Evolutionary conservation across 129 eudicot species (phyloP).

Genomic region (Flaveria sonorensis): DNA sequence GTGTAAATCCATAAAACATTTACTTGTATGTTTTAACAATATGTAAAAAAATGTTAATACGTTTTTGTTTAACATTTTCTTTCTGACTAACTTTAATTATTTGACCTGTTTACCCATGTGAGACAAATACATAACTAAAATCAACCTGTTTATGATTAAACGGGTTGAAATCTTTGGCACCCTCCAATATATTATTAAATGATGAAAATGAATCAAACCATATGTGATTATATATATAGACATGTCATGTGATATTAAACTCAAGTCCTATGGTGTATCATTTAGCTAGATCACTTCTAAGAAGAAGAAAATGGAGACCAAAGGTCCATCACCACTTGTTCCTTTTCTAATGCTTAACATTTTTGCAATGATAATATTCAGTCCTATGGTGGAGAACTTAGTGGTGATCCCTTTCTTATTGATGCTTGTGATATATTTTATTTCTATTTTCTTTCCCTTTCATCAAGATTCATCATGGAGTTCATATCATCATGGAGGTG

Average conservation of each 20-base stretch:
- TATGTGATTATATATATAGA: conserved; percentile 4
- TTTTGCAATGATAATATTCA: conserved; percentile 45
- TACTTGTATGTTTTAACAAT: too few relatives aligned
- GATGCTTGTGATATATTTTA: conserved; percentile 25
- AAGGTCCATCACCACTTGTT: conserved; percentile 65
- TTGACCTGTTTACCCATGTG: not conserved
- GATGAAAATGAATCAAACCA: not conserved
- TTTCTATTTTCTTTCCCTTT: conserved; percentile 25
- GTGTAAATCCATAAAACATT: too few relatives aligned
- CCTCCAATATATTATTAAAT: not conserved
- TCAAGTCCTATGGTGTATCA: conserved; percentile 28
- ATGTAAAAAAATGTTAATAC: too few relatives aligned
- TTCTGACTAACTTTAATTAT: not conserved
- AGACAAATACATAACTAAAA: not conserved
- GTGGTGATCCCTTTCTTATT: conserved; percentile 39
- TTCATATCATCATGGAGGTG: conserved; percentile 29
- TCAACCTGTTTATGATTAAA: not conserved
- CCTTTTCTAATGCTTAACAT: conserved; percentile 54
- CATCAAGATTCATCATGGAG: conserved; percentile 11
- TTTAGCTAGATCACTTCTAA: not conserved
- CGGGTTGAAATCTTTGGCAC: too few relatives aligned
- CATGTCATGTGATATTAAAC: not conserved
- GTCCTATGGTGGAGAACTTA: conserved; percentile 41
- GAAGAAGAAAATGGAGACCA: conserved; percentile 39
- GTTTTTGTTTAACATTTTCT: not conserved